A percentile compares a stretch with the other conserved stretches of the same genome.
These are phyloP conservation scores for Aureobasidium melanogenum DNA, from an alignment of 2,329 filamentous ascomycete species.

Conservation along the genomic window DNA sequence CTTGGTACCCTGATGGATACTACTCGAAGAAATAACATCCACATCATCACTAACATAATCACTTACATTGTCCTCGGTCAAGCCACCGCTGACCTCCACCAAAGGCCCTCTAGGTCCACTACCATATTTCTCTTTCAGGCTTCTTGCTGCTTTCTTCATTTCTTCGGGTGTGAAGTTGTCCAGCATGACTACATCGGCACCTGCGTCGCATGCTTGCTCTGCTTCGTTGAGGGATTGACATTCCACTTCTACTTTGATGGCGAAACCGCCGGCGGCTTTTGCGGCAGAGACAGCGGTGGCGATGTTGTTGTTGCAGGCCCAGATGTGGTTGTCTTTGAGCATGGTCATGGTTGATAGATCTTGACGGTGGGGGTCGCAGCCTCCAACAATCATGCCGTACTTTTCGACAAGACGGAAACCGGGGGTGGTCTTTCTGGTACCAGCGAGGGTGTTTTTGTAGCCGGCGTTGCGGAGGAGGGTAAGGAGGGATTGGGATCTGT, in stretches of 20 bases:
- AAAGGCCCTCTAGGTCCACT: slow-evolving; percentile 58
- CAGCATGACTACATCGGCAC: slow-evolving; percentile 93
- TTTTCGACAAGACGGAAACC: slow-evolving; percentile 95
- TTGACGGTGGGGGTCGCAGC: slow-evolving; percentile 83
- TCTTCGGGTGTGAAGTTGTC: slow-evolving; percentile 86
- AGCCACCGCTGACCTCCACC: slow-evolving; percentile 84
- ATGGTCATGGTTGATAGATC: slow-evolving; percentile 90
- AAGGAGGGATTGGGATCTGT: slow-evolving; percentile 38
- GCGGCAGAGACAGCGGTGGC: slow-evolving; percentile 77
- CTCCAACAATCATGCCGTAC: slow-evolving; percentile 93
- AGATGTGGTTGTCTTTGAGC: slow-evolving; percentile 98
- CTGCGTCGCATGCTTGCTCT: slow-evolving; percentile 80
- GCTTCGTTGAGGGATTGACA: slow-evolving; percentile 82
- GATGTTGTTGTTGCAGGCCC: slow-evolving; percentile 76
- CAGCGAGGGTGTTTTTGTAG: slow-evolving; percentile 77
- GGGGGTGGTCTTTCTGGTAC: slow-evolving; percentile 93
- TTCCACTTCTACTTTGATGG: slow-evolving; percentile 92
- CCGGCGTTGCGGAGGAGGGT: slow-evolving; percentile 50
- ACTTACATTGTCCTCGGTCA: slow-evolving; percentile 76
- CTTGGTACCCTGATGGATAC: slow-evolving; percentile 88
- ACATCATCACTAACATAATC: slow-evolving; percentile 74
- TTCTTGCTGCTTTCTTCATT: slow-evolving; percentile 63
- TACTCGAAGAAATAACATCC: slow-evolving; percentile 92
- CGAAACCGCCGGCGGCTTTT: slow-evolving; percentile 76
- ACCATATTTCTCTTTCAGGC: slow-evolving; percentile 71